Evolutionary conservation across 495 filamentous ascomycete genomes (phyloP).

Genomic region (Penicillium bovifimosum): DNA sequence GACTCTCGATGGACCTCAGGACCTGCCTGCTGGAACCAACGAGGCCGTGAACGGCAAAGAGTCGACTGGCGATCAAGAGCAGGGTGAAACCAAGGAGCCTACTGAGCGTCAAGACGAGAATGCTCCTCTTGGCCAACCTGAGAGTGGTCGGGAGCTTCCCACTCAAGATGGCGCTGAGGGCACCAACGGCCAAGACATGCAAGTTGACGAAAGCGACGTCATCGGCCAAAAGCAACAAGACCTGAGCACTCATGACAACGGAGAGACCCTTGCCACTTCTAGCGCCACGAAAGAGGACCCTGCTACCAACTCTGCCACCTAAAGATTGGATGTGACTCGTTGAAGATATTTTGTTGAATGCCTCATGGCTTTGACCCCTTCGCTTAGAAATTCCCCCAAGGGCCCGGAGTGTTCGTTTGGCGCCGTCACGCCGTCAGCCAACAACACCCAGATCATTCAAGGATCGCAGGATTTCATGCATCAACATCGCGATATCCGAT

Average conservation of each 20-base stretch:
- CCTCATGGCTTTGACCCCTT: slow-evolving; percentile 14
- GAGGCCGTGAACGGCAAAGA: not conserved
- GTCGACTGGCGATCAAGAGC: slow-evolving; percentile 10
- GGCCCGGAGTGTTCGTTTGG: slow-evolving; percentile 12
- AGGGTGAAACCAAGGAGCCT: not conserved
- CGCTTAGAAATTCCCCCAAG: slow-evolving; percentile 19
- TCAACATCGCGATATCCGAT: slow-evolving; percentile 15
- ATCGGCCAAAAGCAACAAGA: slow-evolving; percentile 10
- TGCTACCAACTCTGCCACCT: slow-evolving; percentile 11
- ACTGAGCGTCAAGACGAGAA: not conserved
- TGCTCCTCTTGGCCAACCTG: not conserved
- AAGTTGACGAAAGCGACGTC: slow-evolving; percentile 11
- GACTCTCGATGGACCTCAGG: slow-evolving; percentile 19
- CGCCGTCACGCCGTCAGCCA: not conserved
- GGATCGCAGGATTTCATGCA: slow-evolving; percentile 18
- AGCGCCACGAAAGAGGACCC: slow-evolving; percentile 16
- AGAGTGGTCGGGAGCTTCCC: slow-evolving; percentile 7
- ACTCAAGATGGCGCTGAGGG: slow-evolving; percentile 14
- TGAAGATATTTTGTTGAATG: slow-evolving; percentile 10
- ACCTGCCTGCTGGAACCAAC: slow-evolving; percentile 8
- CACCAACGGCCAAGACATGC: slow-evolving; percentile 6
- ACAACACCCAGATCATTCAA: slow-evolving; percentile 12
- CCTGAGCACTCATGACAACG: not conserved
- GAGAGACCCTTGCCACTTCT: slow-evolving; percentile 16
- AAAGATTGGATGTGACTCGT: slow-evolving; percentile 7